Evolutionary conservation across 2,329 filamentous ascomycete species (phyloP), one percentile per base, ranked within the genome.

Genomic region (Aspergillus texensis): DNA sequence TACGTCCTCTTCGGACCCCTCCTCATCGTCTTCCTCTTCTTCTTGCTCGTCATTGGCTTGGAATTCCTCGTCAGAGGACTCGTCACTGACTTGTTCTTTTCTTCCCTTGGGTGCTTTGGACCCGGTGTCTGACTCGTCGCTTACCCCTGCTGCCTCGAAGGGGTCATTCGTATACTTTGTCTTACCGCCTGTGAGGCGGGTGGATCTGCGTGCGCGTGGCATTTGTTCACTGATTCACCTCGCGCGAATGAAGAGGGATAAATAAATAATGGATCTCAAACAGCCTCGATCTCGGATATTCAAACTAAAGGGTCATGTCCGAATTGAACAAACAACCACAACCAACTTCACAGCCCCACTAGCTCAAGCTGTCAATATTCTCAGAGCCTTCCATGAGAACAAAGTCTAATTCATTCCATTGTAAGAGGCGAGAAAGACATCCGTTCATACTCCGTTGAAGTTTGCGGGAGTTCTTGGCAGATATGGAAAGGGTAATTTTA

Each of bases 31-130:
- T 14, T 66, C 68, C 26, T 66, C 72, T 36, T 67, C 68, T 0
- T 65, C 66, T 16, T 61, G 68, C 36, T 71, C 70, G 24, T 69
- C 68, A n/a, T 71, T 67, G 2, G 59, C 63, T 34, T 65, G 69
- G 65, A 77, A 78, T 52, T 80, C 78, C 41, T 77, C 74, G 61
- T 80, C 78, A 1, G 75, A 75, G 0, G 67, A 68, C 26, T 69
- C 69, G 57, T 70, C 69, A 46, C 60, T 53, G 30, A 64, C 60
- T 4, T 53, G 64, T 62, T 65, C 48, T 48, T 65, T 48, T 28
- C 65, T 67, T 34, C 39, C 57, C 52, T 63, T 64, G 48, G 28
- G 34, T 2, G 5, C n/a, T 30, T 48, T 30, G 39, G 54, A 5
- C 9, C 54, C 65, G 39, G 70, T 68, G 21, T 69, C 69, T 10